Evolutionary conservation across 2,329 filamentous ascomycete genomes (phyloP).

Genomic region (Xylaria sp.): DNA sequence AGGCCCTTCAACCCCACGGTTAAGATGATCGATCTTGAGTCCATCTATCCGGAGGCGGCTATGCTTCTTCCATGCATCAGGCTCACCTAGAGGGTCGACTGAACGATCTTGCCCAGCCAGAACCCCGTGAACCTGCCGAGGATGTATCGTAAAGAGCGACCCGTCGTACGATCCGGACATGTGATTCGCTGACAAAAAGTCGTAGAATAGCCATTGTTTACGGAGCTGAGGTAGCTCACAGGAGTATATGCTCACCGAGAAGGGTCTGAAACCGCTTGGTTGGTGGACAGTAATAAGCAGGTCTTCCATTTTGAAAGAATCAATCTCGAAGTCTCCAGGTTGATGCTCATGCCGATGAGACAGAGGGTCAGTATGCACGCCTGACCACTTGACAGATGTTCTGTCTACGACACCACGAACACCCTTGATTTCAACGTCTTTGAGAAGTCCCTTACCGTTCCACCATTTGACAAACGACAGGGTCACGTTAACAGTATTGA

Average conservation of each 20-base stretch:
- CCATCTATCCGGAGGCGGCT: conserved; percentile 92
- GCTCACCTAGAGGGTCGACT: conserved; percentile 70
- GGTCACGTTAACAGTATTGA: conserved; percentile 95
- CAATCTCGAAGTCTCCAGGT: conserved; percentile 95
- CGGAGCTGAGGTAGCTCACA: conserved; percentile 92
- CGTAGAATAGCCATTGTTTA: conserved; percentile 98
- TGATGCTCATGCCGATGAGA: conserved; percentile 88
- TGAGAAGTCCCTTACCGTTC: conserved; percentile 91
- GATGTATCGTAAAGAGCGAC: conserved; percentile 96
- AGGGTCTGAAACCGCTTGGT: conserved; percentile 90
- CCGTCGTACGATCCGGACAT: conserved; percentile 97
- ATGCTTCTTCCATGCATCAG: conserved; percentile 92
- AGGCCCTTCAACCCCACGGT: conserved; percentile 89
- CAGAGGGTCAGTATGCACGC: conserved; percentile 79
- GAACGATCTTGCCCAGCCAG: conserved; percentile 71
- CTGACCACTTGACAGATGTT: conserved; percentile 80
- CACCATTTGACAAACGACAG: conserved; percentile 99
- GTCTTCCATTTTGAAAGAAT: conserved; percentile 96
- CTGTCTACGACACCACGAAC: conserved; percentile 93
- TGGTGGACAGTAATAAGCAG: conserved; percentile 92
- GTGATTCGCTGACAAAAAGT: conserved; percentile 93
- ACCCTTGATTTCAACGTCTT: conserved; percentile 93
- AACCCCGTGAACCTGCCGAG: conserved; percentile 86
- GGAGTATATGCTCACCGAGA: conserved; percentile 93
- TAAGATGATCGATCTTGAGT: conserved; percentile 94